phyloP scores from a whole-genome alignment of 2,329 filamentous ascomycete genomes.

The Hysterium pulicare region DNA sequence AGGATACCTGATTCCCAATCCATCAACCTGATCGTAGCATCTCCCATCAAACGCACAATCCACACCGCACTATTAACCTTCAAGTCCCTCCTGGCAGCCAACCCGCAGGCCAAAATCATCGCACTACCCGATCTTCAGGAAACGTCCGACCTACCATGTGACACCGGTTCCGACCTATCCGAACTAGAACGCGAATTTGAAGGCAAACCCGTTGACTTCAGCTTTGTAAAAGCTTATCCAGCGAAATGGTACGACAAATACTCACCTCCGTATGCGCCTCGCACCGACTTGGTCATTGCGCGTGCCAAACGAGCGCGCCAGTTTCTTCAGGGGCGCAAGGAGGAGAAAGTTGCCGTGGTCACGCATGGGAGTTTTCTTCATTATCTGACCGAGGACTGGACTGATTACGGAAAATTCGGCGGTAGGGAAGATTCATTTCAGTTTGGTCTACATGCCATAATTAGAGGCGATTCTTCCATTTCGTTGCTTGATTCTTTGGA shows the following conservation, averaged over 20 bases:
- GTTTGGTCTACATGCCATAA: neutral
- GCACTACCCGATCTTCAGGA: constrained; percentile 78
- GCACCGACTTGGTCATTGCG: constrained; percentile 52
- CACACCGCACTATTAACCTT: constrained; percentile 71
- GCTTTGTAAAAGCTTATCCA: constrained; percentile 63
- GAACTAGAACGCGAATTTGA: constrained; percentile 60
- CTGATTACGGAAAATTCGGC: constrained; percentile 51
- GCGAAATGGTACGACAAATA: constrained; percentile 22
- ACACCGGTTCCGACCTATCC: constrained; percentile 61
- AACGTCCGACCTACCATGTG: constrained; percentile 68
- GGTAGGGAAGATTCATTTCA: constrained; percentile 28
- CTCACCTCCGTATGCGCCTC: constrained; percentile 21
- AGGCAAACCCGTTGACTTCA: constrained; percentile 59
- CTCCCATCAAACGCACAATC: constrained; percentile 73
- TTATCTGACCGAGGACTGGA: constrained; percentile 80
- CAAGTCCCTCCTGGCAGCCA: constrained; percentile 38
- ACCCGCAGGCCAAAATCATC: constrained; percentile 48
- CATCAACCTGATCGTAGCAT: constrained; percentile 69
- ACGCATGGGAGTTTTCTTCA: constrained; percentile 83
- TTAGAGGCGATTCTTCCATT: neutral
- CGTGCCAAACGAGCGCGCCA: constrained; percentile 60
- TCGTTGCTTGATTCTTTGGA: neutral
- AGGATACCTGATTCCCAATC: constrained; percentile 55
- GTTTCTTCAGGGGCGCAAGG: constrained; percentile 51
- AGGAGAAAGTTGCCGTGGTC: constrained; percentile 67